Percentiles rank a stretch among this genome's conserved stretches.
Evolutionary conservation across 805 yeast genomes (phyloP).

Genomic region (Candida takata): DNA sequence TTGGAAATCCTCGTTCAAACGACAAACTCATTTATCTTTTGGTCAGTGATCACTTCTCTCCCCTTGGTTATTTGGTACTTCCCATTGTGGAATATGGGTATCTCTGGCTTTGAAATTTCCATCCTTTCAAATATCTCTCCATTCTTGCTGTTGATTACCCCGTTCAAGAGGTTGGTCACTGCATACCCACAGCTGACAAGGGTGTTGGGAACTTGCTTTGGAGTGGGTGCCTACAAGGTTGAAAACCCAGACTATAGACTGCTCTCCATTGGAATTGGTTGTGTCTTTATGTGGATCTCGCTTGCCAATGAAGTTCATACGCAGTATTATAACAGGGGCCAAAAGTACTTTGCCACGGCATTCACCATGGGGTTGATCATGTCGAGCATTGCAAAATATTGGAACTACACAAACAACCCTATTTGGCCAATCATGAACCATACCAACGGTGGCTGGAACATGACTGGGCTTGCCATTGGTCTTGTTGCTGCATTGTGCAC

Average conservation of each 20-base stretch:
- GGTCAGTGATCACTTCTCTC: constrained; percentile 78
- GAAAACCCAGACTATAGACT: constrained; percentile 67
- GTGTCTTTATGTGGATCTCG: constrained; percentile 53
- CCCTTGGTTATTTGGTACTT: constrained; percentile 92
- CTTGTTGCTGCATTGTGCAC: constrained; percentile 58
- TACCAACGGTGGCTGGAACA: constrained; percentile 81
- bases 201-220: constrained; percentile 48
- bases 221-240: constrained; percentile 69
- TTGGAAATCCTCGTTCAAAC: constrained; percentile 37
- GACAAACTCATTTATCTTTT: constrained; percentile 68
- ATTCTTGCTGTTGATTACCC: constrained; percentile 41
- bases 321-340: constrained; percentile 22
- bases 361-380: constrained; percentile 65
- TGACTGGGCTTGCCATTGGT: constrained; percentile 59
- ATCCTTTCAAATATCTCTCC: constrained; percentile 56
- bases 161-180: constrained; percentile 33
- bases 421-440: constrained; percentile 92
- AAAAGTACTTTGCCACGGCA: constrained; percentile 36
- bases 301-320: constrained; percentile 32
- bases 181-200: constrained; percentile 48
- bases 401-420: constrained; percentile 82
- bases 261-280: constrained; percentile 57
- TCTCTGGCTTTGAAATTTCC: constrained; percentile 86
- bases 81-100: constrained; percentile 97
- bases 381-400: constrained; percentile 69